Evolutionary conservation across 345 rosid species (phyloP).

Genomic region (Eucalyptus pauciflora): DNA sequence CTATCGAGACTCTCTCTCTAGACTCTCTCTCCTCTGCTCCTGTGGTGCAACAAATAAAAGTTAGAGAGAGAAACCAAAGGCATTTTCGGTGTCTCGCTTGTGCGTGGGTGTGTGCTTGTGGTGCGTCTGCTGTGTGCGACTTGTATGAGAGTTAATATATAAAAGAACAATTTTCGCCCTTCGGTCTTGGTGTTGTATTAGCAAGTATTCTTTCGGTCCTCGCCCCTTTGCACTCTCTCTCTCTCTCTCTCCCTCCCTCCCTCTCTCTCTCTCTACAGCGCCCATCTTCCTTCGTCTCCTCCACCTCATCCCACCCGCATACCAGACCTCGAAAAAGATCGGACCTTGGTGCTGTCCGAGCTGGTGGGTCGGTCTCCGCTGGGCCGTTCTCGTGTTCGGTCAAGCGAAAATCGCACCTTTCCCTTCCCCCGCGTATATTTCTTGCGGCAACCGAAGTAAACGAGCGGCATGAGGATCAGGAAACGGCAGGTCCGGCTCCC

Average conservation of each 20-base stretch:
- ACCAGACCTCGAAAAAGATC: background rate
- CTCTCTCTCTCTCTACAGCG: background rate
- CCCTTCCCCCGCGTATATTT: background rate
- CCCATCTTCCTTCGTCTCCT: background rate
- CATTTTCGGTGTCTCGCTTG: background rate
- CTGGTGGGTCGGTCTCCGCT: background rate
- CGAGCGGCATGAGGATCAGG: conserved; percentile 78
- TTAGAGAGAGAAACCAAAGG: conserved; percentile 14
- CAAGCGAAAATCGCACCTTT: background rate
- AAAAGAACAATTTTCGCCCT: background rate
- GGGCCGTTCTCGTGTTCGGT: background rate
- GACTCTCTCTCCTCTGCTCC: background rate
- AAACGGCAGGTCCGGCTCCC: conserved; percentile 70
- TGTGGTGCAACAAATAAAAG: conserved; percentile 72
- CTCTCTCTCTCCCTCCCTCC: background rate
- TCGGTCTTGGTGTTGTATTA: background rate
- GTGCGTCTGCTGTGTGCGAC: background rate
- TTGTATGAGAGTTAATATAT: background rate
- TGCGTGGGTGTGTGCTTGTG: background rate
- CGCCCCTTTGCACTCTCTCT: background rate
- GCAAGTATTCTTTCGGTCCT: background rate
- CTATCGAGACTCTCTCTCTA: background rate
- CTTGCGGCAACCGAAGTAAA: background rate
- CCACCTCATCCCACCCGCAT: background rate
- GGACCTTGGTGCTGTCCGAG: background rate